Base-by-base conservation (phyloP, 345 rosid genomes). In the Zanthoxylum bungeanum region DNA sequence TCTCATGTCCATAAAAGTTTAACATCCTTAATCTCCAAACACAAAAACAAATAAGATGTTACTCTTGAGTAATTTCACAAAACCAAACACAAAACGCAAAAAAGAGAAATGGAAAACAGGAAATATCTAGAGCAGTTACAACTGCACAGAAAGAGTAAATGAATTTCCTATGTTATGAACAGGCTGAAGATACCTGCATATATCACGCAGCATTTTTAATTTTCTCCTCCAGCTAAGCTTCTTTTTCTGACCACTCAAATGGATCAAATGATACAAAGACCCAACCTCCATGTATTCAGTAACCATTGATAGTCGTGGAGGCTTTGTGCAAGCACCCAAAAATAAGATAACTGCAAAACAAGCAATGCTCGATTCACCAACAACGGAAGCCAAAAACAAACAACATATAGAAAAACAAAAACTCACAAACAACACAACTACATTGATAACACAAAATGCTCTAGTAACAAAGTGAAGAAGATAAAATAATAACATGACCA, bases 281-380 rank as follows among this genome's bases (percentile, higher is more conserved):
- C 98, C 97, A 93, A 87, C 83, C 81, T 96, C 99, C 98, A 96
- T 93, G 81, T 93, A 96, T 78, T 96, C 98, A 3, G 99, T 96
- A 74, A 96, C 82, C 90, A 96, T 83, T 64, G 99, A 96, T 71
- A 96, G 86, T 53, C 80, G 87, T 10, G 98, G 98, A 70, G 99
- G 99, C 74, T 74, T 88, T 70, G 88, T 90, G 86, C 98, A 96
- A 52, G 99, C 99, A 80, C 99, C 99, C 85, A 93, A 81, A 85
- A 93, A 96, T 65, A 96, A 88, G 78, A 96, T 91, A 68, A 93
- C 98, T 93, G 91, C 92, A 84, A 76, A 44, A 81, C 37, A 17
- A 72, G 14, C 63, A 82, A 40, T 56, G 10, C 16, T 30, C 19
- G 44, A 56, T 60, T 71, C 63, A 75, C 52, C 64, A 69, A 52